Conservation (phyloP, 2,329 filamentous ascomycete species). For the Metarhizium sp. region DNA sequence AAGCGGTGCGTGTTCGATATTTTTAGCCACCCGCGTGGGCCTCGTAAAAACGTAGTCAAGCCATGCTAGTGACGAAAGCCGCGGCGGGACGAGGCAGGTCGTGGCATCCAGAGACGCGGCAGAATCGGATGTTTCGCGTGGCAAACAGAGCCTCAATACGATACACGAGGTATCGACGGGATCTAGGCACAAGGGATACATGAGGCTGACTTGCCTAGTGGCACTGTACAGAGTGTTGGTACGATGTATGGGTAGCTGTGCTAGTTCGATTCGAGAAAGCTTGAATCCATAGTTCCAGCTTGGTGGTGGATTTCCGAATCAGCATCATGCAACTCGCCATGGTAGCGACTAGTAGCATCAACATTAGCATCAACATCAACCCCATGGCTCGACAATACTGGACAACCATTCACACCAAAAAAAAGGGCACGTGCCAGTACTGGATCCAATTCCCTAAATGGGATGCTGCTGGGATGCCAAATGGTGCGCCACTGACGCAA, state of each 20-base stretch:
- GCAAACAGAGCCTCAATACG: too few species aligned
- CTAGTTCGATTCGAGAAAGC: background rate
- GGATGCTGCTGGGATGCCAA: conserved; percentile 19
- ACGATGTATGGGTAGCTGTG: background rate
- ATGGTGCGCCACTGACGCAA: conserved; percentile 20
- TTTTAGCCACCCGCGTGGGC: too few species aligned
- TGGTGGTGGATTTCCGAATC: background rate
- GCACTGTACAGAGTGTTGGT: too few species aligned
- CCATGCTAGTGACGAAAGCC: background rate
- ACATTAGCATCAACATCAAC: background rate
- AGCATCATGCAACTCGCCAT: background rate
- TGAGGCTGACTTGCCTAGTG: too few species aligned
- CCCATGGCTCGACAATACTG: background rate
- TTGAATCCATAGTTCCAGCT: background rate
- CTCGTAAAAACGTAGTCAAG: too few species aligned
- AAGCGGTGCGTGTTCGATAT: too few species aligned
- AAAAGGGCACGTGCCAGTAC: conserved; percentile 15
- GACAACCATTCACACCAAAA: background rate
- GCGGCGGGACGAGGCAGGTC: background rate
- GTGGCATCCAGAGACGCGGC: too few species aligned
- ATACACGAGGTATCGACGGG: too few species aligned
- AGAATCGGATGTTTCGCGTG: too few species aligned
- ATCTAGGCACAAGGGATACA: too few species aligned
- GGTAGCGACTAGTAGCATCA: too few species aligned
- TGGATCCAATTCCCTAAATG: conserved; percentile 14